These are phyloP conservation scores for Phylloporus sp. DNA, from an alignment of 768 basidiomycete genomes.

Conservation along the genomic window DNA sequence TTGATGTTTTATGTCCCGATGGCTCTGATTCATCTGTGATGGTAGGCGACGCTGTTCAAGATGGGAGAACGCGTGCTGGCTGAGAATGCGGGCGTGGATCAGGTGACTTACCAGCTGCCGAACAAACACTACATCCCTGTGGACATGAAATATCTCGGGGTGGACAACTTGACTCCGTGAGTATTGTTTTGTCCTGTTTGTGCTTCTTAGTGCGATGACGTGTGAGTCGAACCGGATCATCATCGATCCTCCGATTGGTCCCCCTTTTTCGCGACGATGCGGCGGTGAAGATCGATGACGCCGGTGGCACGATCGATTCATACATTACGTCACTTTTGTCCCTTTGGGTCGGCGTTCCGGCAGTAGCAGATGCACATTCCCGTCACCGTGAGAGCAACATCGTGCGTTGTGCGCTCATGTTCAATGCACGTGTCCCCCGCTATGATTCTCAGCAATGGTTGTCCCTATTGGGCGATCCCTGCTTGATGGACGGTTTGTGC, in stretches of 20 bases:
- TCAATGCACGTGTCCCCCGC: background rate
- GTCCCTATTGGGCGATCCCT: constrained; percentile 5
- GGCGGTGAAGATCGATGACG: constrained; percentile 28
- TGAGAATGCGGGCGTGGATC: constrained; percentile 56
- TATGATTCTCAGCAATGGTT: background rate
- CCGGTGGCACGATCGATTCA: constrained; percentile 21
- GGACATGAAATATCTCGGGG: constrained; percentile 67
- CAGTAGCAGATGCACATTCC: background rate
- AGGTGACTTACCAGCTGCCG: constrained; percentile 72
- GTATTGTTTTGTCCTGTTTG: constrained; percentile 19
- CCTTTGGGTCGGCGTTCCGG: background rate
- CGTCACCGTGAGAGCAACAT: constrained; percentile 17
- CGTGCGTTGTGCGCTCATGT: background rate
- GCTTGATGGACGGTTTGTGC: background rate
- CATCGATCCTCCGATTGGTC: constrained; percentile 10
- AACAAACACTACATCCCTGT: constrained; percentile 96
- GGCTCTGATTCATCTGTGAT: background rate
- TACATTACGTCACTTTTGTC: constrained; percentile 20
- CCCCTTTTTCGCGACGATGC: constrained; percentile 1
- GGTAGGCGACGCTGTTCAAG: constrained; percentile 86
- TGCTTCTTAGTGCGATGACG: constrained; percentile 15
- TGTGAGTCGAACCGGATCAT: constrained; percentile 8
- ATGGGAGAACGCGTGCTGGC: constrained; percentile 74
- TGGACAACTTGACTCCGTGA: constrained; percentile 70
- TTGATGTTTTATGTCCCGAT: background rate